Percentiles rank a stretch among this genome's conserved stretches.
phyloP scores from a whole-genome alignment of 495 filamentous ascomycete species.

The Parathielavia hyrcaniae region DNA sequence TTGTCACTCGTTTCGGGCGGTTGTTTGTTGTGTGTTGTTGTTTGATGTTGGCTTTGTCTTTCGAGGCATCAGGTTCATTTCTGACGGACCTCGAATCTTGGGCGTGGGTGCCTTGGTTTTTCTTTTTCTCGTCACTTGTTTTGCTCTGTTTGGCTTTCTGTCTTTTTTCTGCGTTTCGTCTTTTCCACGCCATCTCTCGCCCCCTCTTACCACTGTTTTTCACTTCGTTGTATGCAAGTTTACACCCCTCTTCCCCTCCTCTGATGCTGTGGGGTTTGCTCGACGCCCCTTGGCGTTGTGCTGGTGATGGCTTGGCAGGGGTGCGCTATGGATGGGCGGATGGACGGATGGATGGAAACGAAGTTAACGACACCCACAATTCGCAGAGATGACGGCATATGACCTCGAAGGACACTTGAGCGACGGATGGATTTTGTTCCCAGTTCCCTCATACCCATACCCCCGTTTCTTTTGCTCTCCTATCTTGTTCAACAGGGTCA shows the following conservation, averaged over 20 bases:
- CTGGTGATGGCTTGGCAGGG: slow-evolving; percentile 7
- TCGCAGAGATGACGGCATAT: slow-evolving; percentile 3
- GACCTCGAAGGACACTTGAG: neutral
- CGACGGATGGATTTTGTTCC: neutral
- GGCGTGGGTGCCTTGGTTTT: neutral
- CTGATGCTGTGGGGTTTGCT: neutral
- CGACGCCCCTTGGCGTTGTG: neutral
- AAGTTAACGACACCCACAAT: slow-evolving; percentile 18
- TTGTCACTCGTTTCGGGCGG: slow-evolving; percentile 9
- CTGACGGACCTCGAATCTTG: neutral
- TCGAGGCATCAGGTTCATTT: neutral
- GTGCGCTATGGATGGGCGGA: slow-evolving; percentile 2
- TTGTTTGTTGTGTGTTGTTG: slow-evolving; percentile 11
- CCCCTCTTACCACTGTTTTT: slow-evolving; percentile 3
- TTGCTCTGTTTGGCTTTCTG: slow-evolving; percentile 1
- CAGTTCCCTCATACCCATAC: neutral
- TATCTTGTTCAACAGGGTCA: neutral
- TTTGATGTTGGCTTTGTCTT: neutral
- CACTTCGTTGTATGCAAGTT: slow-evolving; percentile 12
- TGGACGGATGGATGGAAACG: slow-evolving; percentile 17
- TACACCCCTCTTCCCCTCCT: neutral
- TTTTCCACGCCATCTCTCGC: neutral
- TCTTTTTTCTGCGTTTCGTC: neutral
- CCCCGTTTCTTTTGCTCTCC: neutral
- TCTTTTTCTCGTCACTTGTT: neutral